These are phyloP conservation scores for Anthostomella pinea DNA, from an alignment of 2,329 filamentous ascomycete genomes.

Conservation along the genomic window DNA sequence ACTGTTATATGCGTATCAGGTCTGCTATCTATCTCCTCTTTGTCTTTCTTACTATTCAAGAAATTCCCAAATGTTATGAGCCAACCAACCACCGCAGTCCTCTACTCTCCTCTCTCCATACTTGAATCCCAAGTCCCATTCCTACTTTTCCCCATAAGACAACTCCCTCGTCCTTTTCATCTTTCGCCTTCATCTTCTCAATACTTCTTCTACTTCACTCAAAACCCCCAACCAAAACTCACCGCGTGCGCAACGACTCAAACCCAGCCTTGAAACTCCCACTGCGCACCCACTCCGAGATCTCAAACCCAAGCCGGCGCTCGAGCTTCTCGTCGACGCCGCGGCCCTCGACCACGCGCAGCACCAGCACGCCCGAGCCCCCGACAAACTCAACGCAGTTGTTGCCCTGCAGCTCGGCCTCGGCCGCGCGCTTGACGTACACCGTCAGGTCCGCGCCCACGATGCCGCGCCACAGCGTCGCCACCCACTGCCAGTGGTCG, in stretches of 20 bases:
- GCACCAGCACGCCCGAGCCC: constrained; percentile 51
- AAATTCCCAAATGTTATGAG: no score
- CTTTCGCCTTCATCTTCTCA: neutral
- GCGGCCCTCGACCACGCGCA: constrained; percentile 44
- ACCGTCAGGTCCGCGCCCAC: constrained; percentile 78
- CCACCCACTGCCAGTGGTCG: constrained; percentile 99
- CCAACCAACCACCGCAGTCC: no score
- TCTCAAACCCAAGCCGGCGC: constrained; percentile 78
- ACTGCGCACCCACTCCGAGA: constrained; percentile 72
- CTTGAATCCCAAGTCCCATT: constrained; percentile 3
- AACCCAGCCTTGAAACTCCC: constrained; percentile 38
- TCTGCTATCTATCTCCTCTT: neutral
- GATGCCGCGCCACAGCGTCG: constrained; percentile 85
- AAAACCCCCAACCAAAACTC: neutral
- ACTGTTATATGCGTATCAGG: no score
- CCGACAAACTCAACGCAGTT: constrained; percentile 58
- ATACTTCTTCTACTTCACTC: constrained; percentile 4
- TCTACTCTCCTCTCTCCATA: no score
- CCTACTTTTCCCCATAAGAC: constrained; percentile 2
- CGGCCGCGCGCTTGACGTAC: constrained; percentile 50
- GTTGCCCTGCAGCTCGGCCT: constrained; percentile 13
- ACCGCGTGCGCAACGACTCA: constrained; percentile 3
- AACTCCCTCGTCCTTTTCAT: constrained; percentile 1
- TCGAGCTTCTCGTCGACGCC: constrained; percentile 66
- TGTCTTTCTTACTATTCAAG: neutral